Evolutionary conservation across 192 early-diverging fungal species (phyloP).

Genomic region (Coemansia pectinata): DNA sequence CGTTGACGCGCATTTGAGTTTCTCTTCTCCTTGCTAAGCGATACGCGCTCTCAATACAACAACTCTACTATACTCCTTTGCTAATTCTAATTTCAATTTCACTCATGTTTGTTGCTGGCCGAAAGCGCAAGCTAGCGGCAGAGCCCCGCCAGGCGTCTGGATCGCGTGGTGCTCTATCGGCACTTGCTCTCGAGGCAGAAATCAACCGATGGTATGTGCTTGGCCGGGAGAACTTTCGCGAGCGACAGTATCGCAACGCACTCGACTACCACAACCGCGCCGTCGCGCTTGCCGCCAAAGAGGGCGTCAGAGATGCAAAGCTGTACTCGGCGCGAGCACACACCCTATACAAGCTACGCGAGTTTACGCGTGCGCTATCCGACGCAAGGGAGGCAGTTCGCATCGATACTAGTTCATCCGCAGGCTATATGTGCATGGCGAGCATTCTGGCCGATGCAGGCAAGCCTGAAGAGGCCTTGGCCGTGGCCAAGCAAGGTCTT

Average conservation of each 20-base stretch:
- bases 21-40: conserved; percentile 1
- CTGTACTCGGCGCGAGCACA: conserved; percentile 34
- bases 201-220: conserved; percentile 13
- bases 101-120: conserved; percentile 25
- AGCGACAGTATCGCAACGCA: conserved; percentile 27
- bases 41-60: too few species aligned
- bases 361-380: conserved; percentile 30
- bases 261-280: conserved; percentile 43
- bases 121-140: conserved; percentile 19
- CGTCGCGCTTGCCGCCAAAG: conserved; percentile 26
- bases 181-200: not conserved
- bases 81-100: not conserved
- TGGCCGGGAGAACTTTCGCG: conserved; percentile 27
- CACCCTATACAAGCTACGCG: conserved; percentile 30
- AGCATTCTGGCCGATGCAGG: conserved; percentile 22
- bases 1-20: not conserved
- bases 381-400: conserved; percentile 32
- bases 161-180: not conserved
- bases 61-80: not conserved
- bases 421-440: conserved; percentile 23
- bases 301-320: conserved; percentile 10
- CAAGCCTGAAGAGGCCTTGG: conserved; percentile 21
- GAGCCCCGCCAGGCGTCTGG: not conserved
- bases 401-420: conserved; percentile 13
- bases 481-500: conserved; percentile 14